Percentiles rank a stretch among this genome's conserved stretches.
These are phyloP conservation scores for Ambrosiella xylebori DNA, from an alignment of 2,329 filamentous ascomycete genomes.

Conservation along the genomic window DNA sequence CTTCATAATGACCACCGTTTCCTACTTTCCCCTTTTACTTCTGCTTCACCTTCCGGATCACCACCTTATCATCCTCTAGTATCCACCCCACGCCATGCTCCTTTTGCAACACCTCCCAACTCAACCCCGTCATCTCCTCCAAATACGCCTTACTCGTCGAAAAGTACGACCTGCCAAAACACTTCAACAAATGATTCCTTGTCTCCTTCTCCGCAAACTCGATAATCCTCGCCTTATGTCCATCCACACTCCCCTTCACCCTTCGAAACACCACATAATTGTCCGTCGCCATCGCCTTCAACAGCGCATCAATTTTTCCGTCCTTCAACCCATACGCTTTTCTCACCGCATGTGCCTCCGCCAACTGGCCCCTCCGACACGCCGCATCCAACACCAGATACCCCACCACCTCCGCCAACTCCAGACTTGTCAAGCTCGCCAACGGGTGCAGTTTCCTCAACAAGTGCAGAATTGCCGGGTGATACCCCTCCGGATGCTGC, in stretches of 20 bases:
- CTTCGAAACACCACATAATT: slow-evolving; percentile 70
- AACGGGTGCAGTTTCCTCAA: slow-evolving; percentile 52
- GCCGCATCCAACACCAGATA: slow-evolving; percentile 80
- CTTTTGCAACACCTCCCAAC: slow-evolving; percentile 55
- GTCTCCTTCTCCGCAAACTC: slow-evolving; percentile 65
- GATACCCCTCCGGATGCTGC: slow-evolving; percentile 73
- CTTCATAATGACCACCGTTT: no score
- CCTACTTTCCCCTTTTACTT: not conserved
- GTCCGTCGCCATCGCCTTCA: slow-evolving; percentile 58
- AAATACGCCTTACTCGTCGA: slow-evolving; percentile 51
- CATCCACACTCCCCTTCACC: slow-evolving; percentile 55
- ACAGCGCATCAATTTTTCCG: slow-evolving; percentile 47
- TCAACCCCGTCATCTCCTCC: slow-evolving; percentile 47
- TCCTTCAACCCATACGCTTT: slow-evolving; percentile 45
- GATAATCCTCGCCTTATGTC: slow-evolving; percentile 62
- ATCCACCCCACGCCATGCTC: slow-evolving; percentile 73
- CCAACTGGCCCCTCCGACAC: slow-evolving; percentile 61
- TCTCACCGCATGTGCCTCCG: slow-evolving; percentile 53
- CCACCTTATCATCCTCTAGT: slow-evolving; percentile 50
- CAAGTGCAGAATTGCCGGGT: slow-evolving; percentile 68
- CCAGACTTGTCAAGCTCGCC: slow-evolving; percentile 50
- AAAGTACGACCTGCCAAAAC: slow-evolving; percentile 68
- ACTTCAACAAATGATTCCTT: slow-evolving; percentile 64
- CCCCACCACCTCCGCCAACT: slow-evolving; percentile 60
- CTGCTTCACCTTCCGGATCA: slow-evolving; percentile 47